phyloP scores from a whole-genome alignment of 2,329 filamentous ascomycete species.

The Trichocomaceae sp. region DNA sequence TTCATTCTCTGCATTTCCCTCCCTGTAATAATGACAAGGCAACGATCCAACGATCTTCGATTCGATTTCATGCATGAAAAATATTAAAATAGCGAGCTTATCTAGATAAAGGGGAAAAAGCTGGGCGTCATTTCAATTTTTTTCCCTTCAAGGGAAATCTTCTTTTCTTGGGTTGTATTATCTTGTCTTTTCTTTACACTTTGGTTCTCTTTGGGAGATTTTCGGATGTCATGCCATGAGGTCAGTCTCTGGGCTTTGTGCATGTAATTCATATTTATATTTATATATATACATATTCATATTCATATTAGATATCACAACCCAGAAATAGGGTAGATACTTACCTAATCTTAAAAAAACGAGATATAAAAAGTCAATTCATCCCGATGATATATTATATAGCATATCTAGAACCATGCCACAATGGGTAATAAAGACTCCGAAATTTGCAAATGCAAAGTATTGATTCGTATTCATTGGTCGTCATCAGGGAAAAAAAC shows the following conservation, averaged over 20 bases:
- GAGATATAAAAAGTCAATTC: no score
- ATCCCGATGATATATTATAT: no score
- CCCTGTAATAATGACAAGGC: not conserved
- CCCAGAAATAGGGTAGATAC: no score
- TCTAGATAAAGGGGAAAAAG: not conserved
- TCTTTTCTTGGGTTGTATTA: not conserved
- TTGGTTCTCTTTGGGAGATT: not conserved
- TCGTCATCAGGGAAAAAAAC: not conserved
- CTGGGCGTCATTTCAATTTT: not conserved
- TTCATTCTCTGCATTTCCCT: conserved; percentile 1
- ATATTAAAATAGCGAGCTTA: not conserved
- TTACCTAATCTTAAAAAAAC: no score
- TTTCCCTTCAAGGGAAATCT: not conserved
- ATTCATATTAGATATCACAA: no score
- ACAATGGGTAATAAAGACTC: no score
- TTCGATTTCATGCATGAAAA: not conserved
- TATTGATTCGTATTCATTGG: not conserved
- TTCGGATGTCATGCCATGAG: not conserved
- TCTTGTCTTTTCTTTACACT: not conserved
- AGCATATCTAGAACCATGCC: no score
- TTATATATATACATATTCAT: not conserved
- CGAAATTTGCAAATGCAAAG: no score
- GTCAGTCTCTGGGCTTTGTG: not conserved
- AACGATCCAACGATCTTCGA: not conserved
- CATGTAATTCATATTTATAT: not conserved